phyloP scores from a whole-genome alignment of 2,329 filamentous ascomycete species.

The Blastomyces parvus region DNA sequence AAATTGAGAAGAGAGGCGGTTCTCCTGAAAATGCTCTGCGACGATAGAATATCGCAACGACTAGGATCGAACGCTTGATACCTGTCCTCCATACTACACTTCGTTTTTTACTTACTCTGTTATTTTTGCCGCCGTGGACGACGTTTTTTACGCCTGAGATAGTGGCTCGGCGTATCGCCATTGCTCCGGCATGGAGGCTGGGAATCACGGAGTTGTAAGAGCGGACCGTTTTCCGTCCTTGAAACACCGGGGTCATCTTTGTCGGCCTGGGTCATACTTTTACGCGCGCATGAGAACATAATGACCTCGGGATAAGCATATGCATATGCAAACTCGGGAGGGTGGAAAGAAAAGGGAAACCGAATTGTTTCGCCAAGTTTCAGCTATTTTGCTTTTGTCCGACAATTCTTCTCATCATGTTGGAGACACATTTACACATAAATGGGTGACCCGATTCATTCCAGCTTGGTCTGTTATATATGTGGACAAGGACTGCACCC shows the following conservation, averaged over 20 bases:
- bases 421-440: neutral
- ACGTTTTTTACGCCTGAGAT: neutral
- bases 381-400: neutral
- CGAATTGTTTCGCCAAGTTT: neutral
- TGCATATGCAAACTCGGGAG: neutral
- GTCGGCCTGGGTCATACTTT: neutral
- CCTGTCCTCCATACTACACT: neutral
- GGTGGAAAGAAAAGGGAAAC: neutral
- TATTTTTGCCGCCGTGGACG: neutral
- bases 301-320: constrained; percentile 1
- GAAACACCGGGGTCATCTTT: neutral
- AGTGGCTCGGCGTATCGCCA: neutral
- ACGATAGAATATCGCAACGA: constrained; percentile 14
- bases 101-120: neutral
- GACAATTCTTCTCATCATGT: no score
- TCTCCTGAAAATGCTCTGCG: constrained; percentile 39
- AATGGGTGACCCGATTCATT: neutral
- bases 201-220: neutral
- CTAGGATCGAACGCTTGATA: neutral
- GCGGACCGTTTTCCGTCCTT: neutral
- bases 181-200: neutral
- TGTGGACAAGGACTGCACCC: neutral
- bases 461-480: neutral
- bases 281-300: neutral
- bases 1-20: constrained; percentile 51